Evolutionary conservation across 306 rosid species (phyloP).

Genomic region (Crataegus laevigata): DNA sequence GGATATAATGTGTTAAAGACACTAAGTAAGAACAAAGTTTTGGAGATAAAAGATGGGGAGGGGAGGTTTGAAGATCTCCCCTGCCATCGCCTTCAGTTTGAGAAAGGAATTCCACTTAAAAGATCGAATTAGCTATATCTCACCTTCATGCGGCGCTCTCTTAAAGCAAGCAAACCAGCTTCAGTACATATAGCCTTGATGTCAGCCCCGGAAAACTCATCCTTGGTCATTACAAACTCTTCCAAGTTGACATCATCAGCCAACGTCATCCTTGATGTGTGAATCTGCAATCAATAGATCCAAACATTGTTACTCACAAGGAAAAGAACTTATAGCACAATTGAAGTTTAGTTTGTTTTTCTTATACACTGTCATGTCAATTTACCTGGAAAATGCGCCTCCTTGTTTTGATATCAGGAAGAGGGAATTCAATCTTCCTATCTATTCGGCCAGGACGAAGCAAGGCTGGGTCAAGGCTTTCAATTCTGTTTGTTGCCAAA

Average conservation of each 20-base stretch:
- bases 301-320: not conserved
- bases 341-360: not conserved
- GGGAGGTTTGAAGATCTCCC: not conserved
- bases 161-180: conserved; percentile 89
- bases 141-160: conserved; percentile 99
- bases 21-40: not conserved
- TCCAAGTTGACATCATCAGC: conserved; percentile 96
- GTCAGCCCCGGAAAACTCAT: conserved; percentile 98
- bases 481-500: conserved; percentile 91
- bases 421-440: conserved; percentile 92
- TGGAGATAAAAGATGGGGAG: not conserved
- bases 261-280: conserved; percentile 95
- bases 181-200: conserved; percentile 97
- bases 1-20: not conserved
- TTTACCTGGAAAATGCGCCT: conserved; percentile 91
- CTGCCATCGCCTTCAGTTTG: not conserved
- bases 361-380: not conserved
- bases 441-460: conserved; percentile 95
- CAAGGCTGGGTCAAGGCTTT: conserved; percentile 94
- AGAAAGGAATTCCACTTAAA: not conserved
- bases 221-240: conserved; percentile 98
- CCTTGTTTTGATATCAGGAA: conserved; percentile 97
- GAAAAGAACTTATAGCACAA: not conserved
- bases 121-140: conserved; percentile 5
- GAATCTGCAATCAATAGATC: conserved; percentile 53